Conservation (phyloP, 169 alveolate species). For the Plasmodium inui region DNA sequence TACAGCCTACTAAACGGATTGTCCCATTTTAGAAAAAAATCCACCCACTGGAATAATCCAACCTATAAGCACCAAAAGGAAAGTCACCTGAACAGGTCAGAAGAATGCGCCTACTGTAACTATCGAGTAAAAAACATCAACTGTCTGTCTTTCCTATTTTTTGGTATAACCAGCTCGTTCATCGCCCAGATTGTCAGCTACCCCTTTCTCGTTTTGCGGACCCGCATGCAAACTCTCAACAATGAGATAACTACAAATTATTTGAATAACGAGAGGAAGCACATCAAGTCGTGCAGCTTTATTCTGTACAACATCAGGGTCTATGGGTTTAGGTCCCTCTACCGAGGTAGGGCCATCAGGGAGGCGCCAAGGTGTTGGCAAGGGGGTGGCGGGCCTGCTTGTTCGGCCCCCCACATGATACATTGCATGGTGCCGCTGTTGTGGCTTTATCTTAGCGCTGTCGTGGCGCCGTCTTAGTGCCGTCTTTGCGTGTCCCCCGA, state of each 20-base stretch:
- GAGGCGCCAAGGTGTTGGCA: neutral
- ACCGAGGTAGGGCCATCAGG: constrained; percentile 27
- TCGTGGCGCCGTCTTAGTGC: neutral
- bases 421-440: neutral
- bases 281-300: constrained; percentile 55
- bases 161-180: constrained; percentile 63
- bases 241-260: constrained; percentile 64
- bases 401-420: neutral
- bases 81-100: constrained; percentile 13
- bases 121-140: constrained; percentile 63
- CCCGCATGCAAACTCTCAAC: constrained; percentile 66
- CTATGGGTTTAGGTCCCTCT: constrained; percentile 49
- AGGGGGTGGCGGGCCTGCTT: neutral
- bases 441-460: neutral
- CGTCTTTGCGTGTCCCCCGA: neutral
- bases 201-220: constrained; percentile 57
- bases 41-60: neutral
- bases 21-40: neutral
- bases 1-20: neutral
- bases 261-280: constrained; percentile 47
- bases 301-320: constrained; percentile 47
- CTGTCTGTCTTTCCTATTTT: constrained; percentile 46
- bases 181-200: constrained; percentile 64
- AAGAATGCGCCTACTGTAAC: constrained; percentile 32
- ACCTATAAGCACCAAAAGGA: neutral